These are phyloP conservation scores for Aegilops umbellulata DNA, from an alignment of 176 grass and related monocot species.

Conservation along the genomic window DNA sequence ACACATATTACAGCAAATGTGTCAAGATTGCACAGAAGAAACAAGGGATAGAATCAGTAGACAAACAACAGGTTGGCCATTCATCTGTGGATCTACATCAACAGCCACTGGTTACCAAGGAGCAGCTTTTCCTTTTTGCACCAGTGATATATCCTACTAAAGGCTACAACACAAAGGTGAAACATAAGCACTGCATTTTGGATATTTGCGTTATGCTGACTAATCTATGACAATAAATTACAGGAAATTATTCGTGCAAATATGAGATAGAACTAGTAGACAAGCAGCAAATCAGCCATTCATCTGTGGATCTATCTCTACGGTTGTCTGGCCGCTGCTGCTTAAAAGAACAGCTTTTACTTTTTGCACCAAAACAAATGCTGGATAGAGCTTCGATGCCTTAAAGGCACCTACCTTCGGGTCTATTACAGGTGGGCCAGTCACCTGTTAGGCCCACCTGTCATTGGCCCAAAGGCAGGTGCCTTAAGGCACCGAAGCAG, in stretches of 20 bases:
- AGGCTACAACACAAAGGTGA: constrained; percentile 10
- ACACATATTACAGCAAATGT: too few species aligned
- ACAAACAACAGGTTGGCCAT: constrained; percentile 40
- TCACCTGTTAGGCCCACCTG: too few species aligned
- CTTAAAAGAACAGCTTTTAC: constrained; percentile 39
- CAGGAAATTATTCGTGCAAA: not conserved
- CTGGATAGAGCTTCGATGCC: too few species aligned
- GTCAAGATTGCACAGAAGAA: not conserved
- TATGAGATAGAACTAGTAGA: constrained; percentile 84
- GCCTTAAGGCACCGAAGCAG: too few species aligned
- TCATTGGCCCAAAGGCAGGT: too few species aligned
- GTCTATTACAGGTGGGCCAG: too few species aligned
- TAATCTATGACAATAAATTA: not conserved
- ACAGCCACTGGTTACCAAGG: constrained; percentile 43
- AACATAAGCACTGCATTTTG: not conserved
- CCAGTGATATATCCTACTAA: constrained; percentile 40
- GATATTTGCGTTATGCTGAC: not conserved
- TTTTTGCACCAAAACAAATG: constrained; percentile 50
- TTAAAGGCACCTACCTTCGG: too few species aligned
- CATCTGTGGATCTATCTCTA: constrained; percentile 80
- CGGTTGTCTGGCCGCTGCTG: constrained; percentile 73
- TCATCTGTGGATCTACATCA: constrained; percentile 79
- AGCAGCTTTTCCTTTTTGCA: constrained; percentile 59
- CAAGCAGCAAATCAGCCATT: constrained; percentile 40
- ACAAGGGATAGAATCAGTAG: constrained; percentile 81